Conservation (phyloP, 1,139 yeast genomes). For the Kodamaea derodonti region DNA sequence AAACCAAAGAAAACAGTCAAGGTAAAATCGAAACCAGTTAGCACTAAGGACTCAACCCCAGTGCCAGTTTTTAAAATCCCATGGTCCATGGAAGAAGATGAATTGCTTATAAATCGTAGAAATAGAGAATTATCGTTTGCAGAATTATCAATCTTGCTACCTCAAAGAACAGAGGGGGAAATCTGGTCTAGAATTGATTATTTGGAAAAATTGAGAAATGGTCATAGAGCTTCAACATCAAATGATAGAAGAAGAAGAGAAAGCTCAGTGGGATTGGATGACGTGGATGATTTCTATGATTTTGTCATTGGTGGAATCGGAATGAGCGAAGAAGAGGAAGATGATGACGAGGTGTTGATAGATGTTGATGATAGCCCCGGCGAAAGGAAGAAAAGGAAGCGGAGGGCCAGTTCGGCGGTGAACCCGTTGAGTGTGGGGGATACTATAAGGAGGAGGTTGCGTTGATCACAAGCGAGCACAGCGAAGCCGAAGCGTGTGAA, state of each 20-base stretch:
- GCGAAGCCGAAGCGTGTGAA: too few species aligned
- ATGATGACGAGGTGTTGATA: conserved; percentile 35
- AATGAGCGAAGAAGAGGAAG: conserved; percentile 33
- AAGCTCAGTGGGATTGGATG: conserved; percentile 42
- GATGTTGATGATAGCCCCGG: conserved; percentile 35
- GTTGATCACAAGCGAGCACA: too few species aligned
- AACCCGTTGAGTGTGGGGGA: conserved; percentile 36
- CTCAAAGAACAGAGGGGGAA: conserved; percentile 71
- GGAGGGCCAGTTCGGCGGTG: conserved; percentile 44
- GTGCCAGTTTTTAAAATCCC: conserved; percentile 37
- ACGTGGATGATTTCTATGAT: conserved; percentile 45
- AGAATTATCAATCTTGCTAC: conserved; percentile 69
- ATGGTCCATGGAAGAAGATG: conserved; percentile 71
- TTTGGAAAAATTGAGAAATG: conserved; percentile 46
- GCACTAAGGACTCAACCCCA: conserved; percentile 1
- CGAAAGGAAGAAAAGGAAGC: conserved; percentile 30
- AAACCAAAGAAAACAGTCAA: not conserved
- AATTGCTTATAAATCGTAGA: conserved; percentile 55
- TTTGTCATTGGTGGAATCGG: conserved; percentile 36
- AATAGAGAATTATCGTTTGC: conserved; percentile 63
- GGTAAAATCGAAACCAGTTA: conserved; percentile 4
- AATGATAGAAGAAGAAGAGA: conserved; percentile 32
- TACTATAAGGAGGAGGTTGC: conserved; percentile 9
- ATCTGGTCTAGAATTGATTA: conserved; percentile 60
- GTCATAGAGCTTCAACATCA: conserved; percentile 33